Evolutionary conservation across 2,329 filamentous ascomycete species (phyloP).

Genomic region (Colletotrichum cereale): DNA sequence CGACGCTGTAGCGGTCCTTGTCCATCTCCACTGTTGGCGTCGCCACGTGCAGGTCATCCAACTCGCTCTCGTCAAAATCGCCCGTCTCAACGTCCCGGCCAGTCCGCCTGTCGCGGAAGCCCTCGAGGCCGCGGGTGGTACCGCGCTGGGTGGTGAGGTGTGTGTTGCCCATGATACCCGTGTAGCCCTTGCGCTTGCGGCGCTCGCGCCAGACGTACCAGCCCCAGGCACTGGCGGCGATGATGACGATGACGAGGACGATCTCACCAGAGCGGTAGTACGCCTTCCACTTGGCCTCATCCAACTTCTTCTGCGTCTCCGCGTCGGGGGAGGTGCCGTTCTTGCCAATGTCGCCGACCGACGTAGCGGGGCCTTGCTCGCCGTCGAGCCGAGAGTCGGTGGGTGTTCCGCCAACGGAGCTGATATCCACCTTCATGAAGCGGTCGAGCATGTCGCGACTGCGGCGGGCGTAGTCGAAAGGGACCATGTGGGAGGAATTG

Average conservation of each 20-base stretch:
- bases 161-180: slow-evolving; percentile 58
- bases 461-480: slow-evolving; percentile 89
- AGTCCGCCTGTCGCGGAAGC: slow-evolving; percentile 60
- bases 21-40: slow-evolving; percentile 58
- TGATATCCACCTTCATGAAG: slow-evolving; percentile 94
- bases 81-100: slow-evolving; percentile 70
- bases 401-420: slow-evolving; percentile 83
- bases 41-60: slow-evolving; percentile 70
- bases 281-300: slow-evolving; percentile 88
- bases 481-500: slow-evolving; percentile 98
- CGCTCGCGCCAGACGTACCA: slow-evolving; percentile 76
- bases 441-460: slow-evolving; percentile 97
- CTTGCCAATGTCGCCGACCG: slow-evolving; percentile 77
- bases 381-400: slow-evolving; percentile 87
- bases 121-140: slow-evolving; percentile 53
- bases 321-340: slow-evolving; percentile 71
- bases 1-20: slow-evolving; percentile 67
- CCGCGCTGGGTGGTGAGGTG: slow-evolving; percentile 49
- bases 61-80: slow-evolving; percentile 75
- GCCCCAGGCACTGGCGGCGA: slow-evolving; percentile 81
- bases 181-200: slow-evolving; percentile 67
- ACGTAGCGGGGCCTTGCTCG: slow-evolving; percentile 82
- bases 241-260: slow-evolving; percentile 83
- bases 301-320: slow-evolving; percentile 77
- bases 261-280: slow-evolving; percentile 91